A percentile compares a stretch with the other conserved stretches of the same genome.
phyloP scores from a whole-genome alignment of 1,139 yeast genomes.

The Kluyveromyces sp. region DNA sequence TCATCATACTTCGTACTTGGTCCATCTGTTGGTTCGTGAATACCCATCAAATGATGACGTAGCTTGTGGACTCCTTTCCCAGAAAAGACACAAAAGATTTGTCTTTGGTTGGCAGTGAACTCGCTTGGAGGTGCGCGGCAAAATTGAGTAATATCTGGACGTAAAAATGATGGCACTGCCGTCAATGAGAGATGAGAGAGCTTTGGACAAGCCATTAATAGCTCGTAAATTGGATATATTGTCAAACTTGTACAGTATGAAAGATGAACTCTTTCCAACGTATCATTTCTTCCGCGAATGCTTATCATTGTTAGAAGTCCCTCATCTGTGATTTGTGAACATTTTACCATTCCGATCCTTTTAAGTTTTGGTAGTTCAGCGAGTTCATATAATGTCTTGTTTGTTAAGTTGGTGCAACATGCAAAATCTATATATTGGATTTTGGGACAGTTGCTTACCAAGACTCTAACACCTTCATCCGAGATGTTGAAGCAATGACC shows the following conservation, averaged over 20 bases:
- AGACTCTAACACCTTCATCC: conserved; percentile 71
- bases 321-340: conserved; percentile 78
- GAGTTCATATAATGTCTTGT: conserved; percentile 71
- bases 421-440: conserved; percentile 93
- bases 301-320: conserved; percentile 76
- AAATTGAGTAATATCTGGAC: conserved; percentile 76
- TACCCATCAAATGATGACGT: conserved; percentile 49
- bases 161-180: conserved; percentile 81
- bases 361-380: conserved; percentile 73
- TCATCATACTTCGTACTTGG: conserved; percentile 29
- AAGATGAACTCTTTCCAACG: conserved; percentile 85
- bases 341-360: conserved; percentile 89
- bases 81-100: conserved; percentile 86
- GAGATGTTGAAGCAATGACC: conserved; percentile 93
- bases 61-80: conserved; percentile 79
- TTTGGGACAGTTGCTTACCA: conserved; percentile 74
- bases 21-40: conserved; percentile 30
- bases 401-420: conserved; percentile 85
- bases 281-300: conserved; percentile 62
- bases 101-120: conserved; percentile 79
- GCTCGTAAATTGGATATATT: conserved; percentile 58
- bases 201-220: conserved; percentile 75
- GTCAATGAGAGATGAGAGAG: conserved; percentile 84
- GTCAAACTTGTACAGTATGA: conserved; percentile 84
- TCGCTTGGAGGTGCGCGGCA: conserved; percentile 96